Evolutionary conservation across 371 early-diverging fungal species (phyloP).

Genomic region (Rhizopus arrhizus): DNA sequence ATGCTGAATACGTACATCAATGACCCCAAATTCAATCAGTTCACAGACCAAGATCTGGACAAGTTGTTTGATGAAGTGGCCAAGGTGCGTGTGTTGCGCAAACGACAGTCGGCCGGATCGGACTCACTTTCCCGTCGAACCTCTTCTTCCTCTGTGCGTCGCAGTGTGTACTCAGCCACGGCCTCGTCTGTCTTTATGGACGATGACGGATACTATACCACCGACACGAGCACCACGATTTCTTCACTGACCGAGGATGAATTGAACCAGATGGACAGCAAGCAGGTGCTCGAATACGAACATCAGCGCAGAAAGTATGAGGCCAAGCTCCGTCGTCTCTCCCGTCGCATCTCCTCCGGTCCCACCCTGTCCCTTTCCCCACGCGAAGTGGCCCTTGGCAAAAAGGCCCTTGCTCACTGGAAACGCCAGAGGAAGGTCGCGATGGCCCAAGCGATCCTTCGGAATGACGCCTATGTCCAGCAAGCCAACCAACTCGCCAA

Average conservation of each 20-base stretch:
- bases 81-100: slow-evolving; percentile 41
- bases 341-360: slow-evolving; percentile 28
- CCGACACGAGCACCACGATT: slow-evolving; percentile 16
- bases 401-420: slow-evolving; percentile 56
- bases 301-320: slow-evolving; percentile 53
- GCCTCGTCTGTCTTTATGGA: slow-evolving; percentile 27
- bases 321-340: slow-evolving; percentile 47
- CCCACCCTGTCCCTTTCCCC: slow-evolving; percentile 36
- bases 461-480: slow-evolving; percentile 65
- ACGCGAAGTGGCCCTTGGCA: slow-evolving; percentile 48
- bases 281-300: slow-evolving; percentile 51
- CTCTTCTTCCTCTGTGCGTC: slow-evolving; percentile 25
- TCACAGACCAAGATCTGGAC: slow-evolving; percentile 57
- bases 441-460: slow-evolving; percentile 68
- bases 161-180: slow-evolving; percentile 24
- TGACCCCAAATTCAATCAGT: slow-evolving; percentile 46
- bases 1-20: slow-evolving; percentile 49
- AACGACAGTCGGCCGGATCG: slow-evolving; percentile 28
- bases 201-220: slow-evolving; percentile 22
- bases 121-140: slow-evolving; percentile 29
- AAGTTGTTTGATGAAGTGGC: slow-evolving; percentile 57
- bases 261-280: slow-evolving; percentile 30
- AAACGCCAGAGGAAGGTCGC: slow-evolving; percentile 59
- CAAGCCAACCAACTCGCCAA: slow-evolving; percentile 80
- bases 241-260: slow-evolving; percentile 1